Conservation (phyloP, 208 protist genomes). For the Leishmania amazonensis region DNA sequence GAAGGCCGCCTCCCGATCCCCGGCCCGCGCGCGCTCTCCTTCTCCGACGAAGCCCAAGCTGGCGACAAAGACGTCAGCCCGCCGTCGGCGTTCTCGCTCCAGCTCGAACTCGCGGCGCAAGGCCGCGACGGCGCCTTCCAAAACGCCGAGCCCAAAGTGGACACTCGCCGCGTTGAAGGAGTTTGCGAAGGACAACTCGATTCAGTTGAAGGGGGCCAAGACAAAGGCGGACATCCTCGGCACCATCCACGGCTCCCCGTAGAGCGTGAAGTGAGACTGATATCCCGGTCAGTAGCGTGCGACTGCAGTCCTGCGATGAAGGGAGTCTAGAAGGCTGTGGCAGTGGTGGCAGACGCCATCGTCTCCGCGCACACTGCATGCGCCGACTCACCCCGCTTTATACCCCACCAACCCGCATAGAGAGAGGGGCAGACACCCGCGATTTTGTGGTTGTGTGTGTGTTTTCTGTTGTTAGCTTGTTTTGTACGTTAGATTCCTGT, state of each 20-base stretch:
- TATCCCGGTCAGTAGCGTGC: neutral
- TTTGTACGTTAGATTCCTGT: constrained; percentile 10
- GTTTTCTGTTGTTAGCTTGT: neutral
- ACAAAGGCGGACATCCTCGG: constrained; percentile 71
- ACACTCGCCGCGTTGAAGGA: constrained; percentile 61
- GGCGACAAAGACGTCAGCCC: constrained; percentile 14
- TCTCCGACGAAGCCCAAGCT: constrained; percentile 26
- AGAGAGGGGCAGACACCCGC: neutral
- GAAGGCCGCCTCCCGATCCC: constrained; percentile 18
- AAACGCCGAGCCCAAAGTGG: constrained; percentile 61
- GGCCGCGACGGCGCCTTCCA: neutral
- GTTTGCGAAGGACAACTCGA: constrained; percentile 65
- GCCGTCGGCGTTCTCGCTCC: constrained; percentile 14
- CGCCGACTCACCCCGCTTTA: neutral
- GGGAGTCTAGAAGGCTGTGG: neutral
- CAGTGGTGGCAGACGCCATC: neutral
- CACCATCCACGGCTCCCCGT: constrained; percentile 41
- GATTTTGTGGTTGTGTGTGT: neutral
- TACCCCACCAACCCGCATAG: neutral
- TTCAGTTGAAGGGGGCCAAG: constrained; percentile 42
- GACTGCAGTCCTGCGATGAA: neutral
- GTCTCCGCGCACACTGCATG: neutral
- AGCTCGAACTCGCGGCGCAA: constrained; percentile 8
- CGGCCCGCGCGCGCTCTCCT: constrained; percentile 22
- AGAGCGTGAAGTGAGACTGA: neutral